Percentiles rank a stretch among this genome's conserved stretches.
These are phyloP conservation scores for Thoreauomyces humboldtii DNA, from an alignment of 192 early-diverging fungal species.

Conservation along the genomic window DNA sequence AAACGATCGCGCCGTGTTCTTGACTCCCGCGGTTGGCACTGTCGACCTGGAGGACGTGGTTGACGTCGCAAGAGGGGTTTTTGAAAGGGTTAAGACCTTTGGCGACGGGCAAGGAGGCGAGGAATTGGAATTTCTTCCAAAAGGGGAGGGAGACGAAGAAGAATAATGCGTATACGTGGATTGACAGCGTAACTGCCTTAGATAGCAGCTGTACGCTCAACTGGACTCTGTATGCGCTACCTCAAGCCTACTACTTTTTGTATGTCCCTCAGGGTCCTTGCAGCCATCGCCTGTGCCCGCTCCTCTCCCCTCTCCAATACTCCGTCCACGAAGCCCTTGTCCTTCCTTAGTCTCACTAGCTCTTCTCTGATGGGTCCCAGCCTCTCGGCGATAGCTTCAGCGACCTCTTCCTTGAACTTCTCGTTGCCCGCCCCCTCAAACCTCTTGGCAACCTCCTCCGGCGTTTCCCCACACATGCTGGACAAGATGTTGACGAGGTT, in stretches of 20 bases:
- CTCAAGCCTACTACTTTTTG: conserved; percentile 56
- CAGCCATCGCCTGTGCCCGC: conserved; percentile 60
- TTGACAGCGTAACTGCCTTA: too few relatives aligned
- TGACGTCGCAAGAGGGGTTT: neutral
- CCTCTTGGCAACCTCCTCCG: conserved; percentile 50
- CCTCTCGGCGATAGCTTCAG: conserved; percentile 58
- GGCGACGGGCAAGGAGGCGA: too few relatives aligned
- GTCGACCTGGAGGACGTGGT: conserved; percentile 11
- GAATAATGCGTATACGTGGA: too few relatives aligned
- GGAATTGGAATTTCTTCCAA: too few relatives aligned
- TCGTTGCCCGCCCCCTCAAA: conserved; percentile 52
- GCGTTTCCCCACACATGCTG: conserved; percentile 33
- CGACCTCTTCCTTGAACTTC: conserved; percentile 72
- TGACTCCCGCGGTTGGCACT: neutral
- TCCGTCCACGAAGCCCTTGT: conserved; percentile 59
- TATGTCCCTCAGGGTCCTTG: conserved; percentile 55
- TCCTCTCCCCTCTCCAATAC: conserved; percentile 66
- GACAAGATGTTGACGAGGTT: conserved; percentile 82
- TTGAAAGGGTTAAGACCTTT: neutral
- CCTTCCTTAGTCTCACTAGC: conserved; percentile 53
- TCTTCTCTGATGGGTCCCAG: conserved; percentile 69
- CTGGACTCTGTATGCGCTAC: too few relatives aligned
- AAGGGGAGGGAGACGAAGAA: too few relatives aligned
- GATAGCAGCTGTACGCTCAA: too few relatives aligned
- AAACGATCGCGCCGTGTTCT: neutral